Evolutionary conservation across 2,329 filamentous ascomycete species (phyloP), one percentile per base, ranked within the genome.

Genomic region (Hypoxylon rubiginosum): DNA sequence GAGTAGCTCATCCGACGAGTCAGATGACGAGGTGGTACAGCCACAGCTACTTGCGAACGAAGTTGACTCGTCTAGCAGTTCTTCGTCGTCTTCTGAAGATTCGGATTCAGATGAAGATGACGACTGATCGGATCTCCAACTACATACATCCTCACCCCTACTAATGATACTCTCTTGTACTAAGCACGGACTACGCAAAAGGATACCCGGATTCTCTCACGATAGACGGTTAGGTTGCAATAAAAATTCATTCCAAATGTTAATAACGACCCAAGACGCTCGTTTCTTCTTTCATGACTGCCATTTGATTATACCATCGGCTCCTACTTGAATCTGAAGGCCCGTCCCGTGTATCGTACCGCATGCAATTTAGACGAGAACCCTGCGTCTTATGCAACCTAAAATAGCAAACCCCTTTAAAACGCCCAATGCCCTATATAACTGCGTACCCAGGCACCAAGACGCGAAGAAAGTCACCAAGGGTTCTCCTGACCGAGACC

Each of bases 1-100:
- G 7, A 64, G 70, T 58, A 75, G 69, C 48, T 75, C 73, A 68
- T 78, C 61, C 72, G 78, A 76, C 4, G 78, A 78, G 13, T 74
- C 73, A 9, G 75, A 72, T 1, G 75, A 75, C n/a, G 69, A 64
- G 6, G 72, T 66, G 21, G 74, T 73, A 21, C 58, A 54, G 57
- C 39, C 34, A 4, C 61, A 41, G 43, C 51, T 19, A 54, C 65
- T 26, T 58, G 13, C 26, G 34, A 63, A 72, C n/a, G 72, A 71
- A 13, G 58, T 26, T 5, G 73, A 73, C 9, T 69, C 69, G 11
- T 75, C 80, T 24, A 81, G 80, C 3, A 82, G 80, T 68, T 81
- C 79, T 5, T 83, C 81, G 0, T 82, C 81, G 2, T 74, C 72
- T 1, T 71, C 70, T 2, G 72, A 71, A 0, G 79, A 80, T 0